Evolutionary conservation across 371 early-diverging fungal genomes (phyloP).

Genomic region (Mucor saturninus): DNA sequence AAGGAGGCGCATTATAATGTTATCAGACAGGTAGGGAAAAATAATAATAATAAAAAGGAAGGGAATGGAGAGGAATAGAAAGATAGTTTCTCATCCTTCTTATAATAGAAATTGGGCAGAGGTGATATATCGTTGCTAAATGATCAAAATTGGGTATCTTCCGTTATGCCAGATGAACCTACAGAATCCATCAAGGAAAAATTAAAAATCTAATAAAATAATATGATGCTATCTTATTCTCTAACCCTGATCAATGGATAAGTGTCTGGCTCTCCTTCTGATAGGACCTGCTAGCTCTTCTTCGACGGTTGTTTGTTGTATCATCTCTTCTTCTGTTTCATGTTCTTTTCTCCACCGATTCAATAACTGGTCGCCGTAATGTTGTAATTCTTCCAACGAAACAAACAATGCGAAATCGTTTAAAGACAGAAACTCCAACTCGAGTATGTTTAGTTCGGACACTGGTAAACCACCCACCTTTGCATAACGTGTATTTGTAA

Average conservation of each 20-base stretch:
- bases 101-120: conserved; percentile 46
- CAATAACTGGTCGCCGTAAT: conserved; percentile 75
- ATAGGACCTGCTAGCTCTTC: conserved; percentile 25
- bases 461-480: conserved; percentile 91
- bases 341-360: conserved; percentile 60
- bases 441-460: conserved; percentile 86
- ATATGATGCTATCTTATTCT: background rate
- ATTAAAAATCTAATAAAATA: conserved; percentile 15
- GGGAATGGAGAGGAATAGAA: conserved; percentile 13
- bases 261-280: conserved; percentile 28
- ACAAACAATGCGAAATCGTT: conserved; percentile 81
- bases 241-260: conserved; percentile 24
- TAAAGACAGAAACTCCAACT: conserved; percentile 80
- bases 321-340: conserved; percentile 2
- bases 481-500: conserved; percentile 88
- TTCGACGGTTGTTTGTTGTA: background rate
- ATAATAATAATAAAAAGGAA: background rate
- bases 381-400: conserved; percentile 76
- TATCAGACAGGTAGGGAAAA: conserved; percentile 51
- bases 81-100: background rate
- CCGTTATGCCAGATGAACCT: conserved; percentile 48
- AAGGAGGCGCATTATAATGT: conserved; percentile 66
- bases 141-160: conserved; percentile 78
- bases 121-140: conserved; percentile 72
- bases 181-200: conserved; percentile 23